Percentiles rank a stretch among this genome's conserved stretches.
Evolutionary conservation across 2,329 filamentous ascomycete species (phyloP).

Genomic region (Cladosporium sp.): DNA sequence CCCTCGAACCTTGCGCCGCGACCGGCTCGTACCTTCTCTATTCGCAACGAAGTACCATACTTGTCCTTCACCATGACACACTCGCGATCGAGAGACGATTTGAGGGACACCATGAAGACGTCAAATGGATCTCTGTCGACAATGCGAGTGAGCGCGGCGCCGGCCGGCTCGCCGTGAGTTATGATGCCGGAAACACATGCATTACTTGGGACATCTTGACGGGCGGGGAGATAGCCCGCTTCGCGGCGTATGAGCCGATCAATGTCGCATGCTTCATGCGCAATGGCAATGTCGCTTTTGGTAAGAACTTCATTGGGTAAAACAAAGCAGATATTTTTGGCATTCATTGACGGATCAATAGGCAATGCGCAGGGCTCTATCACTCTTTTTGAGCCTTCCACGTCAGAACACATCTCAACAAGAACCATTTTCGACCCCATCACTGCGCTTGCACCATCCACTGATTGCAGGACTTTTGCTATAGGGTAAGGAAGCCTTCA

Average conservation of each 20-base stretch:
- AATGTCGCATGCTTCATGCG: constrained; percentile 89
- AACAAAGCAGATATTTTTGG: background rate
- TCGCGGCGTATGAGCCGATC: constrained; percentile 82
- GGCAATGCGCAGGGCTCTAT: constrained; percentile 90
- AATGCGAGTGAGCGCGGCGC: constrained; percentile 82
- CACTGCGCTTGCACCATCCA: constrained; percentile 81
- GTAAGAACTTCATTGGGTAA: constrained; percentile 46
- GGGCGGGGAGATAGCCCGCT: constrained; percentile 83
- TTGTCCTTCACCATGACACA: constrained; percentile 89
- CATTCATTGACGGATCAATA: constrained; percentile 32
- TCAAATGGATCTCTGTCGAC: constrained; percentile 80
- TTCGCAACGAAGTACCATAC: constrained; percentile 70
- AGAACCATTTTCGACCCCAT: constrained; percentile 92
- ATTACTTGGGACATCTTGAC: constrained; percentile 97
- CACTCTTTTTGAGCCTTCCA: constrained; percentile 87
- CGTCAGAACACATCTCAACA: constrained; percentile 84
- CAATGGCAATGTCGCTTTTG: constrained; percentile 94
- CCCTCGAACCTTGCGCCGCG: constrained; percentile 82
- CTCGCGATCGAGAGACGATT: constrained; percentile 84
- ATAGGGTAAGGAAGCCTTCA: constrained; percentile 62
- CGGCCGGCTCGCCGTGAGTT: constrained; percentile 83
- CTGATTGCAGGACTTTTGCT: constrained; percentile 89
- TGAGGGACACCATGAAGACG: constrained; percentile 72
- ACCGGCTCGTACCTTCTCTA: constrained; percentile 89
- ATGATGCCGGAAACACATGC: constrained; percentile 81